These are phyloP conservation scores for Amaranthus palmeri DNA, from an alignment of 148 eudicot species.

Conservation along the genomic window DNA sequence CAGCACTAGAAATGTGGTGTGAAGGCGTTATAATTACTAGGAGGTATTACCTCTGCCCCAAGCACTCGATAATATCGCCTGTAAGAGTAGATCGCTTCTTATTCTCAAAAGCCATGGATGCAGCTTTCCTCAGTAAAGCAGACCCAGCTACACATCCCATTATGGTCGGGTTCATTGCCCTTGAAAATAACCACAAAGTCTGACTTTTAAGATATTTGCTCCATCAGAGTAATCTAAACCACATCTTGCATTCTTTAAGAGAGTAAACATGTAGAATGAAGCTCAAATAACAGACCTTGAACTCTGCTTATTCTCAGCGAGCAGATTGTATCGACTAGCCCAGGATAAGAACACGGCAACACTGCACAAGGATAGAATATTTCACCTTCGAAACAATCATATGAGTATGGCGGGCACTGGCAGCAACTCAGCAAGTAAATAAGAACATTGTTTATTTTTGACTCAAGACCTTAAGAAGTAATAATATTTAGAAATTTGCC, in stretches of 20 bases:
- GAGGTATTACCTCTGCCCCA: slow-evolving; percentile 60
- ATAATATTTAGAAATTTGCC: neutral
- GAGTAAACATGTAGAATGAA: neutral
- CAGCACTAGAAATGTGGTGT: neutral
- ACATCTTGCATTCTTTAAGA: too few species aligned
- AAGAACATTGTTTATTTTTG: neutral
- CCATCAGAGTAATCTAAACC: neutral
- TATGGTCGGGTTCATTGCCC: slow-evolving; percentile 46
- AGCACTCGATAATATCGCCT: slow-evolving; percentile 70
- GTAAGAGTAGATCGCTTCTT: slow-evolving; percentile 85
- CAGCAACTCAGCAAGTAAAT: neutral
- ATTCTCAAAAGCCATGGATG: slow-evolving; percentile 56
- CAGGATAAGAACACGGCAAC: slow-evolving; percentile 82
- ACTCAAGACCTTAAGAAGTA: neutral
- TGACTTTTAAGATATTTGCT: neutral
- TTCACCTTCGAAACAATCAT: neutral
- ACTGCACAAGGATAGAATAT: slow-evolving; percentile 28
- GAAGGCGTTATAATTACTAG: neutral
- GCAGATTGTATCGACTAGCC: slow-evolving; percentile 53
- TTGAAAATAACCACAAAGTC: neutral
- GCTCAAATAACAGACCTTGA: slow-evolving; percentile 21
- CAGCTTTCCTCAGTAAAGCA: slow-evolving; percentile 73
- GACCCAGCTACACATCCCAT: slow-evolving; percentile 88
- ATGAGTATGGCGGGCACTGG: neutral
- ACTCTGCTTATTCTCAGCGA: slow-evolving; percentile 20